Evolutionary conservation across 2,329 filamentous ascomycete genomes (phyloP).

Genomic region (Calonectria naviculata): DNA sequence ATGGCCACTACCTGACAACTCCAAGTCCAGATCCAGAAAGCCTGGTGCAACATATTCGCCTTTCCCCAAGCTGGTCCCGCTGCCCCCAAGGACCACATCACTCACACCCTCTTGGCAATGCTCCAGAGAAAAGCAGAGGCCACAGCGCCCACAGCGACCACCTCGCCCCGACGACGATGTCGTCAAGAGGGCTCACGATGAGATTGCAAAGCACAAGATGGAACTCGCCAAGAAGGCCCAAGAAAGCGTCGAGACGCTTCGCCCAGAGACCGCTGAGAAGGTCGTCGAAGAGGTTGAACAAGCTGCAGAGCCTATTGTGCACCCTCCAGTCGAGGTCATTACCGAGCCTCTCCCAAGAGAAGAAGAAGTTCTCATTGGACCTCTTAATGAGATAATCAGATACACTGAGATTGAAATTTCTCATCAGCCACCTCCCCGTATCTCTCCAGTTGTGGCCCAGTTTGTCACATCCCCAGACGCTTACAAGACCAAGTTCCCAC

Average conservation of each 20-base stretch:
- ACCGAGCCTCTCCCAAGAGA: not conserved
- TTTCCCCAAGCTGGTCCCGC: conserved; percentile 51
- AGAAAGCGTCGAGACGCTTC: not conserved
- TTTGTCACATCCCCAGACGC: conserved; percentile 31
- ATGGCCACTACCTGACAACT: conserved; percentile 41
- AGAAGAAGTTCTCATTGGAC: conserved; percentile 22
- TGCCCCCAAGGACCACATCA: conserved; percentile 46
- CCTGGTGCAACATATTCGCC: conserved; percentile 51
- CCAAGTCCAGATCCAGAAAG: conserved; percentile 34
- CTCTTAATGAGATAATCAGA: not conserved
- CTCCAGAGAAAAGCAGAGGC: conserved; percentile 36
- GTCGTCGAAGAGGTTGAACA: not conserved
- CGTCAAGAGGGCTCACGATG: conserved; percentile 11
- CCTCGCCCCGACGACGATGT: conserved; percentile 42
- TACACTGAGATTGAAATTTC: not conserved
- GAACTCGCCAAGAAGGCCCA: not conserved
- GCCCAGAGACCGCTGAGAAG: not conserved
- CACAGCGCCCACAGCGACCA: conserved; percentile 43
- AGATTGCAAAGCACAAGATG: not conserved
- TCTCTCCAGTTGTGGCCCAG: conserved; percentile 22
- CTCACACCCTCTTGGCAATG: conserved; percentile 43
- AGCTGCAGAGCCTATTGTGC: no score
- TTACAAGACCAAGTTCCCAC: conserved; percentile 21
- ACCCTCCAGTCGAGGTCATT: not conserved
- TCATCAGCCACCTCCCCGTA: conserved; percentile 21